Evolutionary conservation across 192 early-diverging fungal species (phyloP).

Genomic region (Podila horticola): DNA sequence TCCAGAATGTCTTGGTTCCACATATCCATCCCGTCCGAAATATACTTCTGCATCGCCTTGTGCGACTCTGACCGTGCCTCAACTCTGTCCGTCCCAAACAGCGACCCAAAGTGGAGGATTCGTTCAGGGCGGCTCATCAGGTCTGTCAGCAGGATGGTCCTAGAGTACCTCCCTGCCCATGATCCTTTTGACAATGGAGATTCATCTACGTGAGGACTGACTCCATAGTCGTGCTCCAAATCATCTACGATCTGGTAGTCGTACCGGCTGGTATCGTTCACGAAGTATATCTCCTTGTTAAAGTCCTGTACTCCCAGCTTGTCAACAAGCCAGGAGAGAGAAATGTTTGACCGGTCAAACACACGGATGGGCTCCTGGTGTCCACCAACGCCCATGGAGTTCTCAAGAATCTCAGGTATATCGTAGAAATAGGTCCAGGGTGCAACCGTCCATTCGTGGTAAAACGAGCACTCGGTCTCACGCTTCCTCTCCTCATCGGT

Average conservation of each 20-base stretch:
- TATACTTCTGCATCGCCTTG: background rate
- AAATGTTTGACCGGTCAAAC: slow-evolving; percentile 18
- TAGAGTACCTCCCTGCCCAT: background rate
- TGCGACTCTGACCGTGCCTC: slow-evolving; percentile 6
- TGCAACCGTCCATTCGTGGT: slow-evolving; percentile 6
- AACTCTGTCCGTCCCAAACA: slow-evolving; percentile 38
- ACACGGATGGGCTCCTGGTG: slow-evolving; percentile 6
- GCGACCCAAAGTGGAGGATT: slow-evolving; percentile 41
- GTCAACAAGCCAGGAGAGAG: slow-evolving; percentile 9
- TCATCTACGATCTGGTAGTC: slow-evolving; percentile 22
- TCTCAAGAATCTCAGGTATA: background rate
- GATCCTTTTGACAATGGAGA: background rate
- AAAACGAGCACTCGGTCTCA: background rate
- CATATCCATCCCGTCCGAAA: slow-evolving; percentile 20
- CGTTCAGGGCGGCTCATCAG: slow-evolving; percentile 20
- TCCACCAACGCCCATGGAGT: background rate
- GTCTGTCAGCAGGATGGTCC: slow-evolving; percentile 12
- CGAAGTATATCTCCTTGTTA: slow-evolving; percentile 17
- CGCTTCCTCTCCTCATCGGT: background rate
- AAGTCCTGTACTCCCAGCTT: background rate
- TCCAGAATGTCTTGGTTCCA: slow-evolving; percentile 13
- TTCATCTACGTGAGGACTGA: too few relatives aligned
- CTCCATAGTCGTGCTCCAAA: slow-evolving; percentile 3
- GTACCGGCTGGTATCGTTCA: background rate
- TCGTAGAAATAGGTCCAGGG: slow-evolving; percentile 19